Percentiles rank a stretch among this genome's conserved stretches.
Conservation (phyloP, 257 asterid genomes). For the Fraxinus anomala region DNA sequence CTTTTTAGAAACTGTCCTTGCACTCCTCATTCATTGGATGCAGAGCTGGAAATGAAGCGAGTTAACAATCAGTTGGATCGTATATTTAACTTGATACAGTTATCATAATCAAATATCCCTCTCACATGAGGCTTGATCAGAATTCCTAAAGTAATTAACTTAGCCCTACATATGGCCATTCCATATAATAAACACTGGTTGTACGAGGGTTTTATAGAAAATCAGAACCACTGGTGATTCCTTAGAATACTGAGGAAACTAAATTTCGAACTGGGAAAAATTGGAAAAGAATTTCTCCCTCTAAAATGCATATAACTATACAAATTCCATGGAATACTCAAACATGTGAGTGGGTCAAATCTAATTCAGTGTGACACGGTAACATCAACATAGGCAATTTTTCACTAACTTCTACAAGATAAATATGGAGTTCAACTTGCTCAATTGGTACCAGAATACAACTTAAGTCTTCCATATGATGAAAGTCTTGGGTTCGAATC, state of each 20-base stretch:
- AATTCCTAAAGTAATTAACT: slow-evolving; percentile 12
- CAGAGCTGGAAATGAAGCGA: slow-evolving; percentile 17
- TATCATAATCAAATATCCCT: not conserved
- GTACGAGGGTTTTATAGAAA: slow-evolving; percentile 5
- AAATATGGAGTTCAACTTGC: no score
- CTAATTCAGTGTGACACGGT: not conserved
- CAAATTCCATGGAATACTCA: not conserved
- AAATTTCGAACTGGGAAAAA: not conserved
- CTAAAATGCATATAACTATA: not conserved
- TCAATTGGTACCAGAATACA: no score
- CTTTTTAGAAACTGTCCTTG: not conserved
- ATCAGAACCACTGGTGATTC: slow-evolving; percentile 5
- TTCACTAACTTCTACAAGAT: not conserved
- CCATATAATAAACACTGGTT: not conserved
- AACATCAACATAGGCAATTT: not conserved
- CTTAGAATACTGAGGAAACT: slow-evolving; percentile 5
- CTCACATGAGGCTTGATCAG: slow-evolving; percentile 9
- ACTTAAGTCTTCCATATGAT: no score
- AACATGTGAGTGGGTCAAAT: not conserved
- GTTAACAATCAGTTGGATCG: slow-evolving; percentile 8
- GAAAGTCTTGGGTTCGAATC: no score
- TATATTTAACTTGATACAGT: not conserved
- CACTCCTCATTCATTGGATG: slow-evolving; percentile 8
- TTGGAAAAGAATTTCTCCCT: no score
- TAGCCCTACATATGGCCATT: slow-evolving; percentile 4